Evolutionary conservation across 2,329 filamentous ascomycete genomes (phyloP), one percentile per base, ranked within the genome.

Genomic region (Fusarium odoratissimum): DNA sequence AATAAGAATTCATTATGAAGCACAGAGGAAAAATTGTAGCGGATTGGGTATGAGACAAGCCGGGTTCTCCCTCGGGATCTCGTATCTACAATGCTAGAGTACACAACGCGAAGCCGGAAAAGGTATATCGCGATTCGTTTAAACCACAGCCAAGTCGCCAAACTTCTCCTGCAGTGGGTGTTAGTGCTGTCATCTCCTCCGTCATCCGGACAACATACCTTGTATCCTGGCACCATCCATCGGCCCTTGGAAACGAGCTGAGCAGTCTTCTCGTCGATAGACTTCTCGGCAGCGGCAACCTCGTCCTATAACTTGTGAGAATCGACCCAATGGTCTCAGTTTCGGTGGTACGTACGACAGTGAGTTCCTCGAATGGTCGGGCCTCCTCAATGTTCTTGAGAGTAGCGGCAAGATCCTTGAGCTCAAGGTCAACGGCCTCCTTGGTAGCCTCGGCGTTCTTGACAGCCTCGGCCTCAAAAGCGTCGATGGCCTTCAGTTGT

Each of bases 191-290:
- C 25, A 33, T 13, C 46, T 51, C 11, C 62, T 11, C 30, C 17
- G 16, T 23, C 31, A 35, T 31, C 33, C 23, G 30, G 25, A 60
- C 10, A 64, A 82, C 92, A 79, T 87, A 95, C 95, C 94, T 98
- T 97, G 93, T 99, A 99, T 83, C 96, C 96, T 74, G 96, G 95
- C 82, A 97, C 95, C 87, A 92, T 90, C 96, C 96, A 99, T 91
- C 95, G 94, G 84, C 95, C 95, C 92, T 97, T 98, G 85, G 94
- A 94, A 76, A 99, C 95, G 83, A 99, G 91, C 87, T 96, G 91
- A 80, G 91, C 87, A 79, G 95, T 97, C 90, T 97, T 97, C 91
- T 97, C 91, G 87, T 98, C 95, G 84, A 99, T 98, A 77, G 97
- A 95, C 79, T 96, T 95, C 84, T 95, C 94, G 79, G 95, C 96